A percentile compares a stretch with the other conserved stretches of the same genome.
phyloP scores from a whole-genome alignment of 176 grass and related monocot species.

The Aegilops longissima region DNA sequence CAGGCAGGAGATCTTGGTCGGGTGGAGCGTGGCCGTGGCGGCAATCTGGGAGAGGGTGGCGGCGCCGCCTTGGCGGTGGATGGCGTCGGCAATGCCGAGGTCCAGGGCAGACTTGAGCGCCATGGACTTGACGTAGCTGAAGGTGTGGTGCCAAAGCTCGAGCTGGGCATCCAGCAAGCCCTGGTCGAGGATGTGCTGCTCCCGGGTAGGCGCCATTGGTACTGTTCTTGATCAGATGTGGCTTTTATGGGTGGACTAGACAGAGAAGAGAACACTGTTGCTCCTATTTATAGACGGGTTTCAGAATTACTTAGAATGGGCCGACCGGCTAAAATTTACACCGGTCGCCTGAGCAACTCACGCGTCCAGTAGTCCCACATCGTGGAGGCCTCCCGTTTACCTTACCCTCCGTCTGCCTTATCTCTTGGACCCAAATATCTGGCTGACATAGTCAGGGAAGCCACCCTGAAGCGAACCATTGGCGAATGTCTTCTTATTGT shows the following conservation, averaged over 20 bases:
- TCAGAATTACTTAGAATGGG: no score
- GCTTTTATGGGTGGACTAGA: not conserved
- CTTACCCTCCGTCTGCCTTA: no score
- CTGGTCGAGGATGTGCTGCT: not conserved
- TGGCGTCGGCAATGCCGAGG: constrained; percentile 8
- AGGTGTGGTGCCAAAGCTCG: constrained; percentile 13
- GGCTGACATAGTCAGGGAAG: no score
- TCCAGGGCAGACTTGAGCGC: not conserved
- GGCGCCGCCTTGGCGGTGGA: not conserved
- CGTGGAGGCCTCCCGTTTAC: no score
- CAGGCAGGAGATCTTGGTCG: constrained; percentile 4
- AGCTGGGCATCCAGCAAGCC: constrained; percentile 15
- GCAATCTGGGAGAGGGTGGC: no score
- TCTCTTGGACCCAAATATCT: no score
- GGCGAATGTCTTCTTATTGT: no score
- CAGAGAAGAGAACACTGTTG: not conserved
- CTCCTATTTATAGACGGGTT: not conserved
- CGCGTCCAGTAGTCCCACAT: no score
- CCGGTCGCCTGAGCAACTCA: no score
- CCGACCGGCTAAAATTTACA: no score
- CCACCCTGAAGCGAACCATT: no score
- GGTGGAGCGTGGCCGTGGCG: not conserved
- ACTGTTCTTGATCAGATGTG: not conserved
- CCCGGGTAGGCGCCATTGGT: not conserved
- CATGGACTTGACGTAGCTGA: not conserved